Evolutionary conservation across 192 early-diverging fungal species (phyloP).

Genomic region (Coemansia sp.): DNA sequence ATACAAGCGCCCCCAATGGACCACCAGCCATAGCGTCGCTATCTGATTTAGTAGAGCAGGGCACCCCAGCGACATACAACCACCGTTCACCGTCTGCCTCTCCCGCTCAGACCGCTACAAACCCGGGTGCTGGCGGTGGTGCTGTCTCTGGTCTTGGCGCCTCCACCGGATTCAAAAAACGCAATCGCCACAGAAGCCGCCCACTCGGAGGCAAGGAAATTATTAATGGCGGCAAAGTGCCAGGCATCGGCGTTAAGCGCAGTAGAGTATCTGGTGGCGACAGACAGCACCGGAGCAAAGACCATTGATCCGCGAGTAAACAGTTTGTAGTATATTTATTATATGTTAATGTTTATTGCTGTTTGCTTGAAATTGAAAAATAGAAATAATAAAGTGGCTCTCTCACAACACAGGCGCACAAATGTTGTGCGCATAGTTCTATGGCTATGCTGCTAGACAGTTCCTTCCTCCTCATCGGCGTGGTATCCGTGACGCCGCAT

Average conservation of each 20-base stretch:
- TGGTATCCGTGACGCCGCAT: slow-evolving; percentile 87
- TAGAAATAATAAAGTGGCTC: not conserved
- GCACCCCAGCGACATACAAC: not conserved
- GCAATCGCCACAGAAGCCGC: slow-evolving; percentile 24
- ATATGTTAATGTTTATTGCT: too few species aligned
- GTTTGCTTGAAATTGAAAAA: not conserved
- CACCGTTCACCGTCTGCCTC: not conserved
- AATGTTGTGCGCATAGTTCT: not conserved
- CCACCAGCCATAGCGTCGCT: not conserved
- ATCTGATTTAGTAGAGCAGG: not conserved
- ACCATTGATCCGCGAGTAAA: not conserved
- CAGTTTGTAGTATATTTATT: too few species aligned
- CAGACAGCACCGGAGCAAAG: slow-evolving; percentile 14
- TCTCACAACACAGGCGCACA: not conserved
- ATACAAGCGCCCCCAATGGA: slow-evolving; percentile 4
- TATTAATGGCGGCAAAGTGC: not conserved
- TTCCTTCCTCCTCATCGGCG: slow-evolving; percentile 49
- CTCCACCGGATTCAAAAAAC: slow-evolving; percentile 21
- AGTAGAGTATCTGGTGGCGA: slow-evolving; percentile 23
- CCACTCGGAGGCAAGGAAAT: slow-evolving; percentile 5
- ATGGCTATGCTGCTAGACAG: not conserved
- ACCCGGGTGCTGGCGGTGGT: too few species aligned
- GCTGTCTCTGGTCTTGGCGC: not conserved
- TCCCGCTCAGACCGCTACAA: not conserved
- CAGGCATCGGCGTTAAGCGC: slow-evolving; percentile 15